These are phyloP conservation scores for Fusarium goolgardi DNA, from an alignment of 2,329 filamentous ascomycete species.

Conservation along the genomic window DNA sequence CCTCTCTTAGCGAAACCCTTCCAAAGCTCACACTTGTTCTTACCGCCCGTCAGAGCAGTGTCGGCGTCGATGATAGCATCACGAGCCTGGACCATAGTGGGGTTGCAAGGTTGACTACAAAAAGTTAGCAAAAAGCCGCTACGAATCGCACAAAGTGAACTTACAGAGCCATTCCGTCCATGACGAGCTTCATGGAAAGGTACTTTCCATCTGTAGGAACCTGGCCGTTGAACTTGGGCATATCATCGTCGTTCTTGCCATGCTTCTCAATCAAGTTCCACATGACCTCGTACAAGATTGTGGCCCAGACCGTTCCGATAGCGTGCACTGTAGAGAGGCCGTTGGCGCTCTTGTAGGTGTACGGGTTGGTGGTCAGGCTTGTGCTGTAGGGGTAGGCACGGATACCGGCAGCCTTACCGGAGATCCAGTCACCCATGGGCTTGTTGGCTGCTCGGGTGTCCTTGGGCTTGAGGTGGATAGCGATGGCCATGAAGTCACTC, in stretches of 20 bases:
- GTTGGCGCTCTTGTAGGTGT: slow-evolving; percentile 61
- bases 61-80: slow-evolving; percentile 69
- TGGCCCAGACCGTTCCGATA: slow-evolving; percentile 56
- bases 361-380: slow-evolving; percentile 60
- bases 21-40: slow-evolving; percentile 65
- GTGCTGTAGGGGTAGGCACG: slow-evolving; percentile 65
- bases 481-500: slow-evolving; percentile 66
- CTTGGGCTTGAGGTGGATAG: slow-evolving; percentile 58
- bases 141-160: not conserved
- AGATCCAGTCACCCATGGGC: slow-evolving; percentile 63
- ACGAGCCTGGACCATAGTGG: slow-evolving; percentile 64
- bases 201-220: slow-evolving; percentile 65
- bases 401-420: slow-evolving; percentile 58
- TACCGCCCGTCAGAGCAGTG: slow-evolving; percentile 61
- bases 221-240: slow-evolving; percentile 57
- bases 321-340: slow-evolving; percentile 55
- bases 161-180: slow-evolving; percentile 62
- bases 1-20: slow-evolving; percentile 67
- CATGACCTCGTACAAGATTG: slow-evolving; percentile 65
- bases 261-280: slow-evolving; percentile 69
- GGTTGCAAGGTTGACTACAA: slow-evolving; percentile 64
- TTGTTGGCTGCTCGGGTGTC: slow-evolving; percentile 62
- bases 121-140: not conserved
- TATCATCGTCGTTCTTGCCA: slow-evolving; percentile 59
- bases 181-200: slow-evolving; percentile 63